Base-by-base conservation (phyloP, 164 flowering plant species). In the Annona cherimola region DNA sequence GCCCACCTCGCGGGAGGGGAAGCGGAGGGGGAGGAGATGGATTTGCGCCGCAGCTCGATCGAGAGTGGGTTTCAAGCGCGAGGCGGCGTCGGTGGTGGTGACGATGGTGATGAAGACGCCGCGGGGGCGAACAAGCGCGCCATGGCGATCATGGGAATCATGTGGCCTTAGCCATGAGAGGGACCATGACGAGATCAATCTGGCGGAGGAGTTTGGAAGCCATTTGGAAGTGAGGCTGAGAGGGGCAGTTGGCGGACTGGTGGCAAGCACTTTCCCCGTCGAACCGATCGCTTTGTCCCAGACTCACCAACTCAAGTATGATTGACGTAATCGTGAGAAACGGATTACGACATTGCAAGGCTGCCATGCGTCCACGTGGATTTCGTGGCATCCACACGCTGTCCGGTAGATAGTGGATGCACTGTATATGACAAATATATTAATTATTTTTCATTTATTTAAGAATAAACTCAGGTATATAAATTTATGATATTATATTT, bases 81-180 rank as follows among this genome's bases (percentile, higher is more conserved):
- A 55, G 11, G 84, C 81, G 61, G 84, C 85, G 5, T 63, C 61
- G 4, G 89, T 90, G 0, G 93, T 89, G 16, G 90, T 81, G 74
- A 89, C 60, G 8, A 90, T 54, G 65, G 87, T 85, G 66, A 89
- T 73, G 4, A 43, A 60, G 1, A 75, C 73, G 2, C 87, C 83
- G 0, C 61, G 83, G 5, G 71, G 0, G 90, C 84, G 4, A 90
- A 45, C 6, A 86, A 2, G 59, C 69, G 79, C 6, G 87, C 93
- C 9, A 90, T 84, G 81, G 89, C 96, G 3, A 82, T 72, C 87
- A 89, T 75, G 62, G 83, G 80, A 66, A 77, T 80, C 80, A 77
- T 76, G 67, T 74, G 77, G 73, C 79, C 79, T 44, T 71, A 16
- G 74, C 76, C 79, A 80, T 74, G 4, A 75, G 68, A 62, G 83